phyloP scores from a whole-genome alignment of 2,329 filamentous ascomycete species.

The Penicillium carneum region DNA sequence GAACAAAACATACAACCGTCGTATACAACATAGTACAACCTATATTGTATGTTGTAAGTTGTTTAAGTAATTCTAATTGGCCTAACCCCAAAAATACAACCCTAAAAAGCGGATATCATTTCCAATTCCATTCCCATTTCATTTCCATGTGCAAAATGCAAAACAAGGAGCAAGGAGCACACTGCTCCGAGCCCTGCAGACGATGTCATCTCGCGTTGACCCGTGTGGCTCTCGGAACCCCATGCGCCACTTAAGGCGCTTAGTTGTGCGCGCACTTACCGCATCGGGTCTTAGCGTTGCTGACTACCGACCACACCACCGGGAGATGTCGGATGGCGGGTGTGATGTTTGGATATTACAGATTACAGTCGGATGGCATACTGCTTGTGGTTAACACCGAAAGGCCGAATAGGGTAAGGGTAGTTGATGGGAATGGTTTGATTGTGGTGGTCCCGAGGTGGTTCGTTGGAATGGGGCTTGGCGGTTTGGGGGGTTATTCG shows the following conservation, averaged over 20 bases:
- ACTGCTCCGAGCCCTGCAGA: constrained; percentile 31
- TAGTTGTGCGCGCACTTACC: constrained; percentile 17
- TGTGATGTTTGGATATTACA: not conserved
- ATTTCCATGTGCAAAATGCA: not conserved
- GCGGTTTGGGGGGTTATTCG: not conserved
- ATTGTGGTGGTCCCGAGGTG: no score
- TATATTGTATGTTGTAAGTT: no score
- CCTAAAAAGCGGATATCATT: constrained; percentile 2
- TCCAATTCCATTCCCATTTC: not conserved
- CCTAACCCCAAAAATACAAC: not conserved
- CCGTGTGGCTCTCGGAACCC: constrained; percentile 27
- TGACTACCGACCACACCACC: constrained; percentile 28
- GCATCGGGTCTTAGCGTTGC: constrained; percentile 24
- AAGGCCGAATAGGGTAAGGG: constrained; percentile 24
- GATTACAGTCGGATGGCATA: not conserved
- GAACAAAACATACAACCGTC: not conserved
- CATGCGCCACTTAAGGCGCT: constrained; percentile 31
- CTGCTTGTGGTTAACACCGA: constrained; percentile 29
- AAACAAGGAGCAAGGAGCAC: constrained; percentile 28
- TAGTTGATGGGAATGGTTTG: no score
- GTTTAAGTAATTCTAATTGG: no score
- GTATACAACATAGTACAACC: not conserved
- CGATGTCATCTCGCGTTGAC: constrained; percentile 32
- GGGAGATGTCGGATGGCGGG: constrained; percentile 15
- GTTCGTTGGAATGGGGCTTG: not conserved